These are phyloP conservation scores for Kwoniella heveanensis DNA, from an alignment of 768 basidiomycete species.

Conservation along the genomic window DNA sequence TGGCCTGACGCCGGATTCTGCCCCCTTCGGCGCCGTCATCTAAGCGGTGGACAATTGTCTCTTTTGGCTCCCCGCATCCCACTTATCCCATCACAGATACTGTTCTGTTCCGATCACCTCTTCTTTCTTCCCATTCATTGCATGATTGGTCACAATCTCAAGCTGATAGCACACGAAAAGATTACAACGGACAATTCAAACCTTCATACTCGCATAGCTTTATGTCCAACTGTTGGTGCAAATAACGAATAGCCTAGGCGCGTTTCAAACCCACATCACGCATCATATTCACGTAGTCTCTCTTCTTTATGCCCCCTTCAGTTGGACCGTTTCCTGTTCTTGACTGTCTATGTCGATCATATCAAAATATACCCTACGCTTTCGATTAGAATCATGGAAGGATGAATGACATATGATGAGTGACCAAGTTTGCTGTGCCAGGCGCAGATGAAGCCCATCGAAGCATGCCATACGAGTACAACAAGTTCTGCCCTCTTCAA, in stretches of 20 bases:
- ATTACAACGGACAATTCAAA: background rate
- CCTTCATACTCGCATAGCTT: background rate
- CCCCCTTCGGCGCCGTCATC: slow-evolving; percentile 50
- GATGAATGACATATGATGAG: slow-evolving; percentile 4
- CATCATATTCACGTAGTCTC: background rate
- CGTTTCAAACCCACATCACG: too few species aligned
- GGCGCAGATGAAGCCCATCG: too few species aligned
- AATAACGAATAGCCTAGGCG: background rate
- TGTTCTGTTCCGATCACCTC: background rate
- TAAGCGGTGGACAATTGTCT: too few species aligned
- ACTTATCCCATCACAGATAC: background rate
- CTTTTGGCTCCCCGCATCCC: background rate
- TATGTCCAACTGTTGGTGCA: background rate
- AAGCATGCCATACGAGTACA: too few species aligned
- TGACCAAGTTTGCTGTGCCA: too few species aligned
- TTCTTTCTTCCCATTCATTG: background rate
- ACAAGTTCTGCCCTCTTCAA: too few species aligned
- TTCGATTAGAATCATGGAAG: background rate
- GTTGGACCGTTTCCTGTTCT: background rate
- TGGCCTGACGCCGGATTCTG: slow-evolving; percentile 57
- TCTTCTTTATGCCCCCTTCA: background rate
- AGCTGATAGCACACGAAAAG: background rate
- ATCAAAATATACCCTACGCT: background rate
- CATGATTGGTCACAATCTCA: background rate
- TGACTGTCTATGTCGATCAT: background rate